Conservation (phyloP, 2,329 filamentous ascomycete genomes). For the Fulvia fulva region DNA sequence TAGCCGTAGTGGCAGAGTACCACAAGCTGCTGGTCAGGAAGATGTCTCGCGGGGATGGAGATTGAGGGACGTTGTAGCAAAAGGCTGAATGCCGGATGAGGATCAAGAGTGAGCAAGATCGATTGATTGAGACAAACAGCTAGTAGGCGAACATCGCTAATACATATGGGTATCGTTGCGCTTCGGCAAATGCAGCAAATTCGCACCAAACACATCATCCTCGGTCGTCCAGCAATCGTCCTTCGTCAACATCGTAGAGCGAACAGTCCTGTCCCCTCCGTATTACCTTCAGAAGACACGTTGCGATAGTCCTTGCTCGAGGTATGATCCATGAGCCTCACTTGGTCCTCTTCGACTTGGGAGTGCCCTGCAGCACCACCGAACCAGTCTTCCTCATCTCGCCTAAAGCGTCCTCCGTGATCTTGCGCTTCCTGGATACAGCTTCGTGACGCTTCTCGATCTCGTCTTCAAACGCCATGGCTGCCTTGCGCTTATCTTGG, state of each 20-base stretch:
- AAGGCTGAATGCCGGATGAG: neutral
- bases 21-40: neutral
- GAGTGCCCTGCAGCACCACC: conserved; percentile 49
- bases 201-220: conserved; percentile 11
- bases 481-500: conserved; percentile 51
- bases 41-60: neutral
- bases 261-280: neutral
- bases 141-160: neutral
- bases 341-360: conserved; percentile 30
- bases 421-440: conserved; percentile 47
- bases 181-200: conserved; percentile 19
- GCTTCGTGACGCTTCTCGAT: conserved; percentile 51
- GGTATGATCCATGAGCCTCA: conserved; percentile 8
- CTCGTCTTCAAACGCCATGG: conserved; percentile 52
- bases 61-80: neutral
- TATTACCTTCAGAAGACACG: too few species aligned
- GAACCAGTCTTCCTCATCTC: conserved; percentile 53
- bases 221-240: conserved; percentile 7
- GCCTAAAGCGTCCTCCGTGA: conserved; percentile 33
- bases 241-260: neutral
- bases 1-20: conserved; percentile 3
- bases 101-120: neutral
- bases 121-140: neutral
- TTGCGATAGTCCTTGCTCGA: too few species aligned
- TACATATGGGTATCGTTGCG: conserved; percentile 16